A percentile compares a stretch with the other conserved stretches of the same genome.
Evolutionary conservation across 2,329 filamentous ascomycete species (phyloP).

Genomic region (Amylocarpus encephaloides): DNA sequence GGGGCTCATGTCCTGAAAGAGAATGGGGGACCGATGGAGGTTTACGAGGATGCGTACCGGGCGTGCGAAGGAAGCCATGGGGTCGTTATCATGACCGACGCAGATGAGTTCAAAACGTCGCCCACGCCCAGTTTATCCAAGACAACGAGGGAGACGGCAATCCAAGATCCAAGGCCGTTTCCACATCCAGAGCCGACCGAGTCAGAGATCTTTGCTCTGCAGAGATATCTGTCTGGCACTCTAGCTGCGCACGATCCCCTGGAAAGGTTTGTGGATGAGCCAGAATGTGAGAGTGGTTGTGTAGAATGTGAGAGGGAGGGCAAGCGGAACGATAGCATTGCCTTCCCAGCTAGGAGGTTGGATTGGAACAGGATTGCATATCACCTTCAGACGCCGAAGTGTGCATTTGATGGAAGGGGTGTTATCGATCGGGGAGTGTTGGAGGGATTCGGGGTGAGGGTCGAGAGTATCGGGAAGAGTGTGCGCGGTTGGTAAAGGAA

Average conservation of each 20-base stretch:
- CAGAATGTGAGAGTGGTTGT: slow-evolving; percentile 28
- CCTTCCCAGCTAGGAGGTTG: slow-evolving; percentile 27
- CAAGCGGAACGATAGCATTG: not conserved
- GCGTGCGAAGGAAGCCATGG: slow-evolving; percentile 41
- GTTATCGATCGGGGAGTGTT: slow-evolving; percentile 28
- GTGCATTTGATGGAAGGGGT: slow-evolving; percentile 42
- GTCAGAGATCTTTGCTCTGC: slow-evolving; percentile 18
- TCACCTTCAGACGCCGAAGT: slow-evolving; percentile 40
- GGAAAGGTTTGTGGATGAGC: slow-evolving; percentile 21
- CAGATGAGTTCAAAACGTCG: slow-evolving; percentile 43
- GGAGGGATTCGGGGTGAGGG: slow-evolving; percentile 28
- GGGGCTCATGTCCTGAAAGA: slow-evolving; percentile 28
- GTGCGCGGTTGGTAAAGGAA: too few relatives aligned
- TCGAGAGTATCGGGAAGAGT: slow-evolving; percentile 27
- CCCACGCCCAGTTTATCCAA: not conserved
- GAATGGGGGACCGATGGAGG: slow-evolving; percentile 32
- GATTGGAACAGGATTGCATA: slow-evolving; percentile 42
- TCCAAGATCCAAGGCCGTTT: slow-evolving; percentile 23
- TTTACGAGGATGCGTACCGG: slow-evolving; percentile 38
- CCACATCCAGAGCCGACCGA: slow-evolving; percentile 17
- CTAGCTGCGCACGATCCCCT: slow-evolving; percentile 19
- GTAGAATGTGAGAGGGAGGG: slow-evolving; percentile 32
- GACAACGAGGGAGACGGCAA: not conserved
- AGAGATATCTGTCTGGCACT: slow-evolving; percentile 9
- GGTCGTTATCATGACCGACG: slow-evolving; percentile 46